Conservation (phyloP, 768 basidiomycete genomes). For the Cystofilobasidium capitatum region DNA sequence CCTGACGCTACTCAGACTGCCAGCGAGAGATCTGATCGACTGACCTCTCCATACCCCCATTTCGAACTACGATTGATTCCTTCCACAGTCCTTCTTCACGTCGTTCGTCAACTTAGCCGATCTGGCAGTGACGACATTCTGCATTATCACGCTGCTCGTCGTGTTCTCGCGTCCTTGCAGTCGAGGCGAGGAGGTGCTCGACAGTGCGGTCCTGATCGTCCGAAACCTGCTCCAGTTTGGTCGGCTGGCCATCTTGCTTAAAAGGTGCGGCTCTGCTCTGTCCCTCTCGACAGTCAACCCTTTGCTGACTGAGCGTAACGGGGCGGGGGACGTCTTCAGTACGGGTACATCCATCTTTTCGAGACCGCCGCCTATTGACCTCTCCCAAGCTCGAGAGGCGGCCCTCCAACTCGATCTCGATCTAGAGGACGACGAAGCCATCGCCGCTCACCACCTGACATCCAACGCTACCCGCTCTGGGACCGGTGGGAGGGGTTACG, state of each 20-base stretch:
- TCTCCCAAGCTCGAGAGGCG: slow-evolving; percentile 40
- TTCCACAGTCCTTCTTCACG: slow-evolving; percentile 81
- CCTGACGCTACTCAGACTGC: slow-evolving; percentile 2
- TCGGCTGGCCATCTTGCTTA: slow-evolving; percentile 80
- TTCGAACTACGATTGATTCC: neutral
- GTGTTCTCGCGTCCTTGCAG: slow-evolving; percentile 59
- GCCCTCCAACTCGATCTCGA: slow-evolving; percentile 41
- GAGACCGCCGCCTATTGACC: slow-evolving; percentile 41
- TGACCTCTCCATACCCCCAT: neutral
- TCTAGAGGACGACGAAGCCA: slow-evolving; percentile 42
- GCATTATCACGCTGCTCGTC: slow-evolving; percentile 76
- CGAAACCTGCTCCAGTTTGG: slow-evolving; percentile 54
- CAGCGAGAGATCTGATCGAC: neutral
- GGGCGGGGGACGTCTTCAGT: slow-evolving; percentile 28
- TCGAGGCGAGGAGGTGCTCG: slow-evolving; percentile 82
- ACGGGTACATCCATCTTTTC: slow-evolving; percentile 43
- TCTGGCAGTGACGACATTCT: slow-evolving; percentile 77
- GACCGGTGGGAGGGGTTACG: neutral
- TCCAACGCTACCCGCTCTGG: neutral
- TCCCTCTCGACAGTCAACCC: neutral
- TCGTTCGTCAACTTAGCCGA: slow-evolving; percentile 82
- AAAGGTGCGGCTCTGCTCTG: slow-evolving; percentile 52
- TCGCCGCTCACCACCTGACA: slow-evolving; percentile 8
- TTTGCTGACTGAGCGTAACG: neutral
- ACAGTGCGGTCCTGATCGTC: slow-evolving; percentile 81